Base-by-base conservation (phyloP, 306 rosid genomes). In the Medicago truncatula region DNA sequence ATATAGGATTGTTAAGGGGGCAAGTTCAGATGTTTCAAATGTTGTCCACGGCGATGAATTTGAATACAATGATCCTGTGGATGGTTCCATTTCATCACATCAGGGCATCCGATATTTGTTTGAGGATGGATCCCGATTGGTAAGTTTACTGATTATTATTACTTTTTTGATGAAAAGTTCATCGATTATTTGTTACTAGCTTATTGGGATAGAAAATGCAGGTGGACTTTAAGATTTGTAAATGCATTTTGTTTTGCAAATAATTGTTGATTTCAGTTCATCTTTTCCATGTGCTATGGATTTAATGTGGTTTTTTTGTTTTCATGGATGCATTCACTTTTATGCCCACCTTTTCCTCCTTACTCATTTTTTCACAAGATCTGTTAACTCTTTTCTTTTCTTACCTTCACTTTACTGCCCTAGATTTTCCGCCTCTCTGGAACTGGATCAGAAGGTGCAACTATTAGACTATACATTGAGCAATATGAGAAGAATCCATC, bases 81-180 rank as follows among this genome's bases (percentile, higher is more conserved):
- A 92, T 77, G 93, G 97, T 13, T 96, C 97, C 79, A 53, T 96
- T 69, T 92, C 98, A 41, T 90, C 90, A 76, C 97, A 96, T 83
- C 99, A 96, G 84, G 99, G 98, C 56, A 92, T 96, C 79, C 92
- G 99, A 60, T 96, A 96, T 83, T 73, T 96, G 86, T 96, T 96
- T 68, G 96, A 88, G 92, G 99, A 96, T 71, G 99, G 99, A 46
- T 96, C 99, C 23, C 89, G 98, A 88, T 86, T 96, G 97, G 99
- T 96, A 79, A 84, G 96, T 81, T 81, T 61, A 76, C 78, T 53
- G 49, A 15, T 62, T 7, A 28, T 54, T 58, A 15, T 59, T 23
- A 6, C 4, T 5, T 11, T 23, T 58, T 57, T 58, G 38, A 59
- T 14, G 17, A 59, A 25, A 81, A 80, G 91, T 74, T 79, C 57